Percentiles rank a stretch among this genome's conserved stretches.
These are phyloP conservation scores for Suillus hirtellus DNA, from an alignment of 768 basidiomycete genomes.

Conservation along the genomic window DNA sequence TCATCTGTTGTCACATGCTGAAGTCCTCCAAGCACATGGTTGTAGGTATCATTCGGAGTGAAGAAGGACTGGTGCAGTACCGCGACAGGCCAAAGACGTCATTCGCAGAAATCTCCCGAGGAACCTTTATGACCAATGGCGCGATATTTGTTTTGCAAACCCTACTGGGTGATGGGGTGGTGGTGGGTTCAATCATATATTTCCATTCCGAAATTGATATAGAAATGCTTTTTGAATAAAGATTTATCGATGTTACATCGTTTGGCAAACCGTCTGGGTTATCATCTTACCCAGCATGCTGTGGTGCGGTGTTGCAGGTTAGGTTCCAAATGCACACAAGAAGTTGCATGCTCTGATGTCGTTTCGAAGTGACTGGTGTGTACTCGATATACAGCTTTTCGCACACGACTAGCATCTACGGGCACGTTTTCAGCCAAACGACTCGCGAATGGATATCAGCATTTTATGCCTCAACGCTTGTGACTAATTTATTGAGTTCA, in stretches of 20 bases:
- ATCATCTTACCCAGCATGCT: conserved; percentile 30
- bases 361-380: conserved; percentile 21
- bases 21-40: conserved; percentile 24
- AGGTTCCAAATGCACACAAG: neutral
- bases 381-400: conserved; percentile 21
- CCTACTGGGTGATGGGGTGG: conserved; percentile 30
- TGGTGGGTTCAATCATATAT: conserved; percentile 21
- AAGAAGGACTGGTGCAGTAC: conserved; percentile 27
- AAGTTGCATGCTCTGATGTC: neutral
- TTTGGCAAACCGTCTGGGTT: conserved; percentile 31
- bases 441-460: conserved; percentile 36
- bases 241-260: conserved; percentile 33
- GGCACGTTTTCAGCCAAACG: conserved; percentile 27
- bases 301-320: conserved; percentile 30
- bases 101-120: conserved; percentile 28
- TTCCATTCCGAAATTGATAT: neutral
- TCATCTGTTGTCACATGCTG: too few relatives aligned
- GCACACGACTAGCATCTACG: neutral
- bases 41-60: conserved; percentile 25
- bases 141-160: conserved; percentile 27
- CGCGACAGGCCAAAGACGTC: conserved; percentile 22
- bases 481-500: conserved; percentile 35
- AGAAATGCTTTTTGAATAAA: conserved; percentile 5
- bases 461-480: conserved; percentile 33
- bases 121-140: conserved; percentile 32